Evolutionary conservation across 1,284 basidiomycete species (phyloP).

Genomic region (Melanopsichium pennsylvanicum): DNA sequence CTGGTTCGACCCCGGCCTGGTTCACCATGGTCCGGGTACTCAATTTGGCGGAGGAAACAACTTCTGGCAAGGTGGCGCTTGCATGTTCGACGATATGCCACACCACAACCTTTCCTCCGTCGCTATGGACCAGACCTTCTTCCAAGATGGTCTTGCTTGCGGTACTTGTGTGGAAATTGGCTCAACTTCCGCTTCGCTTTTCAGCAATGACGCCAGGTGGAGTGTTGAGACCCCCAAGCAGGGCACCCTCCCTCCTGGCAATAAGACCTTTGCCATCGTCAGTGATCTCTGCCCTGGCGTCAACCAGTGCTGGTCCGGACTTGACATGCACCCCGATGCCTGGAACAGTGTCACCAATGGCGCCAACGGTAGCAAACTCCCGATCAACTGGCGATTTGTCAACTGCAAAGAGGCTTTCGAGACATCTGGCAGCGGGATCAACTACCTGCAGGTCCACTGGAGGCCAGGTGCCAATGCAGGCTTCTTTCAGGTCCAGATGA

Average conservation of each 20-base stretch:
- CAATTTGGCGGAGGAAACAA: conserved; percentile 19
- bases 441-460: conserved; percentile 33
- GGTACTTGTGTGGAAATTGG: conserved; percentile 44
- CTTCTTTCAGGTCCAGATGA: conserved; percentile 36
- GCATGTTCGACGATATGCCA: conserved; percentile 37
- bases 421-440: conserved; percentile 11
- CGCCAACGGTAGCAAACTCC: conserved; percentile 22
- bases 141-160: conserved; percentile 41
- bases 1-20: conserved; percentile 22
- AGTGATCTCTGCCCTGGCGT: conserved; percentile 39
- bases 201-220: conserved; percentile 26
- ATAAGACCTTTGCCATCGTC: conserved; percentile 36
- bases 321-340: conserved; percentile 46
- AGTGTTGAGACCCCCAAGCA: conserved; percentile 12
- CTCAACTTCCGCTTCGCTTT: conserved; percentile 18
- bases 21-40: conserved; percentile 40
- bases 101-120: conserved; percentile 31
- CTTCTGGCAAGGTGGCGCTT: conserved; percentile 42
- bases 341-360: conserved; percentile 35
- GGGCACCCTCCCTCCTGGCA: conserved; percentile 14
- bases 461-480: conserved; percentile 16
- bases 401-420: conserved; percentile 34
- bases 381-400: conserved; percentile 38
- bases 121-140: conserved; percentile 43
- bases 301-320: conserved; percentile 36